Base-by-base conservation (phyloP, 1,139 yeast species). In the Yamadazyma taylorii region DNA sequence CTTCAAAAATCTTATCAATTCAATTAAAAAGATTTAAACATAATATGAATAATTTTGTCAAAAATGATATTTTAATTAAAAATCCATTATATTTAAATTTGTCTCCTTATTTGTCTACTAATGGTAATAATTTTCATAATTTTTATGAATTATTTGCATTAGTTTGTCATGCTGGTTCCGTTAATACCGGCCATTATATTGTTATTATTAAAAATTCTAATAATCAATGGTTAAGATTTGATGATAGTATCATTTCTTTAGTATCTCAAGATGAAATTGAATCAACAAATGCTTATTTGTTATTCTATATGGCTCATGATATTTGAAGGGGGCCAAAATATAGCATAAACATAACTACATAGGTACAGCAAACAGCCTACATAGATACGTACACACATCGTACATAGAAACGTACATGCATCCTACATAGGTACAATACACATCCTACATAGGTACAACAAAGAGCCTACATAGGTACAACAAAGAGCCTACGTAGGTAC, bases 111-210 rank as follows among this genome's bases (percentile, higher is more conserved):
- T 74, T 63, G 22, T 53, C 66, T 73, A 41, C 65, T 69, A 24
- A 53, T 43, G 32, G 28, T 12, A 29, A 30, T 15, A 22, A 19
- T 11, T 24, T 32, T 3, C 35, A 41, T 32, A 30, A 53, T 47
- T 37, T 43, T 11, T 90, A 85, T 60, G 96, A 90, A 58, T 69
- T 92, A 32, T 87, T 82, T 61, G 96, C 94, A 1, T 78, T 89
- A 28, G 83, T 92, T 9, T 81, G 90, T 52, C 98, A 92, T 58
- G 81, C 81, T 32, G 98, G 98, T 1, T 81, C 92, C 17, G 94
- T 90, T 5, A 87, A 88, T 55, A 92, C 97, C 1, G 98, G 98
- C 10, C 98, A 92, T 61, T 92, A 92, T 57, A 76, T 90, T 13
- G 85, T 94, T 16, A 75, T 83, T 50, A 75, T 86, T 45, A 90